Percentiles rank a stretch among this genome's conserved stretches.
These are phyloP conservation scores for Obelidium mucronatum DNA, from an alignment of 192 early-diverging fungal species.

Conservation along the genomic window DNA sequence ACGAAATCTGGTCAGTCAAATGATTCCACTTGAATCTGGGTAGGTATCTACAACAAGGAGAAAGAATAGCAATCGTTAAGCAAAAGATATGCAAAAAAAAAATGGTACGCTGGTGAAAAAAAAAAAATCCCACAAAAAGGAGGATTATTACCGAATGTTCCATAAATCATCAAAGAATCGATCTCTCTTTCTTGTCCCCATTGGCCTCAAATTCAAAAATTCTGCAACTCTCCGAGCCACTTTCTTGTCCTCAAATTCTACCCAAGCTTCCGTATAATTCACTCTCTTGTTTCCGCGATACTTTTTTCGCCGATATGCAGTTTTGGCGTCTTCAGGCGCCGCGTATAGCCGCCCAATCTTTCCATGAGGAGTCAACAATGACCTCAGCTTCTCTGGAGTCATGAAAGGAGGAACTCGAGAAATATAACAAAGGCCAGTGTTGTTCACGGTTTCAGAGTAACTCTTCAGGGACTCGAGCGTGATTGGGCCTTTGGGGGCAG, in stretches of 20 bases:
- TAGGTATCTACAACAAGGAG: constrained; percentile 62
- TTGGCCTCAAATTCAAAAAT: constrained; percentile 80
- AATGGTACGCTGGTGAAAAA: not conserved
- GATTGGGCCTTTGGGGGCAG: constrained; percentile 62
- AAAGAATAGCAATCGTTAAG: not conserved
- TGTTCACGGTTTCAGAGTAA: constrained; percentile 71
- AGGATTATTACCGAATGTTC: constrained; percentile 76
- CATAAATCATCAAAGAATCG: constrained; percentile 94
- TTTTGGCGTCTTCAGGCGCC: constrained; percentile 82
- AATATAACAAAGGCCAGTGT: constrained; percentile 90
- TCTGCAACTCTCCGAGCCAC: constrained; percentile 80
- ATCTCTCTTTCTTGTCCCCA: constrained; percentile 87
- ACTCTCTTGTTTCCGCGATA: constrained; percentile 82
- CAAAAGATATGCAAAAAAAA: not conserved
- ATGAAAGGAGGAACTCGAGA: constrained; percentile 94
- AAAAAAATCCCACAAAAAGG: no score
- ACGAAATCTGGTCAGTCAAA: constrained; percentile 90
- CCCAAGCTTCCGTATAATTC: constrained; percentile 96
- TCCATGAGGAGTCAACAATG: constrained; percentile 77
- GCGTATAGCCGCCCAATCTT: constrained; percentile 86
- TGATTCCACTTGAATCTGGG: constrained; percentile 97
- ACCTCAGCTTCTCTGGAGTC: constrained; percentile 81
- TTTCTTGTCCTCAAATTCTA: constrained; percentile 94
- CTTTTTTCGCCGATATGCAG: constrained; percentile 82
- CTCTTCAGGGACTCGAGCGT: constrained; percentile 64